Evolutionary conservation across 2,329 filamentous ascomycete species (phyloP).

Genomic region (Fusarium veterinarium): DNA sequence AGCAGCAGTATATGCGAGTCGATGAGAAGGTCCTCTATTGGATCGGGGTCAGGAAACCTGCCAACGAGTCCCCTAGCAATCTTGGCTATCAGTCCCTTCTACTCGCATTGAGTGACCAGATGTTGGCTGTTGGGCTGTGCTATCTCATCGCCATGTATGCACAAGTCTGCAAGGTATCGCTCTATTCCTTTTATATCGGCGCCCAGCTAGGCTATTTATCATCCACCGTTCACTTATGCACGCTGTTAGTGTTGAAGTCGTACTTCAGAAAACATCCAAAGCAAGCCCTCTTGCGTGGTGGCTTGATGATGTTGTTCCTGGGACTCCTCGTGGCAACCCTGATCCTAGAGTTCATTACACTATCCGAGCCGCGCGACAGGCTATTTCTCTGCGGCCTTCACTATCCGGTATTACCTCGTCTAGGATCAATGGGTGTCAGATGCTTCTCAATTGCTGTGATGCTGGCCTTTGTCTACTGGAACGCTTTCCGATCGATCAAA

Average conservation of each 20-base stretch:
- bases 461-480: constrained; percentile 23
- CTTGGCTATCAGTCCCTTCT: constrained; percentile 29
- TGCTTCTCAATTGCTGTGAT: constrained; percentile 8
- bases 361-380: constrained; percentile 4
- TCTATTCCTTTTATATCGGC: constrained; percentile 15
- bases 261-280: constrained; percentile 22
- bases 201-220: constrained; percentile 7
- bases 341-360: constrained; percentile 8
- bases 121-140: constrained; percentile 15
- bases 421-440: not conserved
- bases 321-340: constrained; percentile 6
- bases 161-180: constrained; percentile 13
- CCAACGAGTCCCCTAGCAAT: constrained; percentile 17
- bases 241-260: constrained; percentile 20
- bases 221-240: constrained; percentile 13
- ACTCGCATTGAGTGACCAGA: constrained; percentile 30
- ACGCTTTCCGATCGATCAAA: constrained; percentile 17
- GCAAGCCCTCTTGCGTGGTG: constrained; percentile 12
- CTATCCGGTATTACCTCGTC: not conserved
- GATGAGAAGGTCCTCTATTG: constrained; percentile 23
- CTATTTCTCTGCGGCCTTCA: constrained; percentile 22
- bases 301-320: constrained; percentile 25
- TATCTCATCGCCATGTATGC: constrained; percentile 31
- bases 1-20: constrained; percentile 15
- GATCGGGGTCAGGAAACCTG: constrained; percentile 3